Conservation (phyloP, 495 filamentous ascomycete species). For the Penicillium bialowiezense region DNA sequence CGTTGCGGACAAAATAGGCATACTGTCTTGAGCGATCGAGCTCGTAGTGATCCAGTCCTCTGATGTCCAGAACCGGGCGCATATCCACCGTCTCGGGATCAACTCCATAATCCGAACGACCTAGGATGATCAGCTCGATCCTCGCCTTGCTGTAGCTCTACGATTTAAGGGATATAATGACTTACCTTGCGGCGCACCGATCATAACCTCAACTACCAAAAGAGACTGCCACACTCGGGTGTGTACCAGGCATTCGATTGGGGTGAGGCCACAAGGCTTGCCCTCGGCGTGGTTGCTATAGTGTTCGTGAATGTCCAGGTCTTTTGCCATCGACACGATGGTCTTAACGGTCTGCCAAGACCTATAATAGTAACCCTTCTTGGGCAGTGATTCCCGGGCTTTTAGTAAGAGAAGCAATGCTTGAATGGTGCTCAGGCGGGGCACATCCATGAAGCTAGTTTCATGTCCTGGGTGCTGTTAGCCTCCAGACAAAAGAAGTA, state of each 20-base stretch:
- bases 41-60: conserved; percentile 74
- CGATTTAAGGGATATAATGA: too few species aligned
- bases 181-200: conserved; percentile 90
- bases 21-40: conserved; percentile 77
- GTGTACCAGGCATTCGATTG: conserved; percentile 76
- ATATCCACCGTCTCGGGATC: conserved; percentile 77
- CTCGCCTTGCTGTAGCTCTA: too few species aligned
- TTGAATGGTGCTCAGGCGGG: conserved; percentile 90
- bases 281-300: conserved; percentile 70
- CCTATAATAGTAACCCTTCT: conserved; percentile 93
- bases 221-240: conserved; percentile 90
- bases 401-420: conserved; percentile 86
- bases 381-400: conserved; percentile 85
- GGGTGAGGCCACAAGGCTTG: conserved; percentile 61
- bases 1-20: conserved; percentile 71
- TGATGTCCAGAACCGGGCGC: conserved; percentile 56
- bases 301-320: conserved; percentile 89
- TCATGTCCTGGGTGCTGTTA: conserved; percentile 67
- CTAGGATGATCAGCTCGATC: conserved; percentile 36
- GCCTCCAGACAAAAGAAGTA: background rate
- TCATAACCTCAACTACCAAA: conserved; percentile 85
- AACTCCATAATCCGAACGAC: conserved; percentile 78
- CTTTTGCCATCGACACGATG: conserved; percentile 88
- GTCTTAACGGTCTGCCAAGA: conserved; percentile 98
- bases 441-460: conserved; percentile 94